phyloP scores from a whole-genome alignment of 139 green algal species.

The Chlorella ohadii region DNA sequence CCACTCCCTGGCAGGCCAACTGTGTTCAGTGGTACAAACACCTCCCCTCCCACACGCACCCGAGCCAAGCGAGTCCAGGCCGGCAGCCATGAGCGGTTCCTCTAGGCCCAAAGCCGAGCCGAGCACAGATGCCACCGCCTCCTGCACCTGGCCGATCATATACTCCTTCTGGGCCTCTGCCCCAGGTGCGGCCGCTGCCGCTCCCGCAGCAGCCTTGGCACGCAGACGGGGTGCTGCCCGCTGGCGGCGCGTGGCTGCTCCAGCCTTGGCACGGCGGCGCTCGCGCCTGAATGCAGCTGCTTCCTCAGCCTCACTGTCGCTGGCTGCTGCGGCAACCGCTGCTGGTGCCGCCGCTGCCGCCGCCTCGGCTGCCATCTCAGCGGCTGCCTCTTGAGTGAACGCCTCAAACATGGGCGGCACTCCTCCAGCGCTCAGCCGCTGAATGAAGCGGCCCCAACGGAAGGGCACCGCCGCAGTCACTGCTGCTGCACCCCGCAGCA shows the following conservation, averaged over 20 bases:
- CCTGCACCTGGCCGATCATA: conserved; percentile 48
- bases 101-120: conserved; percentile 35
- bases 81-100: conserved; percentile 69
- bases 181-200: not conserved
- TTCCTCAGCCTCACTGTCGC: not conserved
- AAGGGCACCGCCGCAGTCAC: conserved; percentile 45
- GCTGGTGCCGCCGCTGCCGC: not conserved
- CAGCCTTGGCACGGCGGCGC: not conserved
- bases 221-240: conserved; percentile 53
- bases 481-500: not conserved
- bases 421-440: conserved; percentile 18
- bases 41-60: not conserved
- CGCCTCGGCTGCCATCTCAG: conserved; percentile 23
- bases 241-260: not conserved
- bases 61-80: conserved; percentile 68
- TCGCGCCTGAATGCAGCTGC: not conserved
- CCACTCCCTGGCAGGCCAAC: no score
- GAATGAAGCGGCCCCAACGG: conserved; percentile 46
- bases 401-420: conserved; percentile 43
- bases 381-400: conserved; percentile 21
- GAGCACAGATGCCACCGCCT: conserved; percentile 58
- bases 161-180: conserved; percentile 11
- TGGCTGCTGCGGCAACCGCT: not conserved
- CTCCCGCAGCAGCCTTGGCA: conserved; percentile 3
- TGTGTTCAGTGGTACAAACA: no score